Percentiles rank a stretch among this genome's conserved stretches.
These are phyloP conservation scores for Podospora comata DNA, from an alignment of 495 filamentous ascomycete genomes.

Conservation along the genomic window DNA sequence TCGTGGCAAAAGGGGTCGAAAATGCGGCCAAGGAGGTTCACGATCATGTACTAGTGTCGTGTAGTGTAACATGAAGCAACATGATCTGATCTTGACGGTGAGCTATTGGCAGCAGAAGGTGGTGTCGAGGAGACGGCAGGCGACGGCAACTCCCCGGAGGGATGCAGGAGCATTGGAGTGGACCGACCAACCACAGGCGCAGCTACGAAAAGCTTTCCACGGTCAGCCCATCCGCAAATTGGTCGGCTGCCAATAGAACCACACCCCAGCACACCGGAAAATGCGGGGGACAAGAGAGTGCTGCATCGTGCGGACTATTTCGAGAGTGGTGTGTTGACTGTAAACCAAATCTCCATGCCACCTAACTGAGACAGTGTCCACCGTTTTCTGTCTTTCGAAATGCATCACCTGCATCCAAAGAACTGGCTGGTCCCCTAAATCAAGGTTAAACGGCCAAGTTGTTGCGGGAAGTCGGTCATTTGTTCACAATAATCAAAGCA, in stretches of 20 bases:
- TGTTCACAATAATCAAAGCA: background rate
- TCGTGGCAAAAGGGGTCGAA: background rate
- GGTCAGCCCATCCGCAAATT: background rate
- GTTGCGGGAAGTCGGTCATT: background rate
- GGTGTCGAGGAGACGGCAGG: background rate
- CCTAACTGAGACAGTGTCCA: background rate
- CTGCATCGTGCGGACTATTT: background rate
- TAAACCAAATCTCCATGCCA: background rate
- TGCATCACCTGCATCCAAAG: background rate
- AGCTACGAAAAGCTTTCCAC: background rate
- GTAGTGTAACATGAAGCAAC: background rate
- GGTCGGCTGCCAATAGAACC: background rate
- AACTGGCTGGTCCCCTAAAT: background rate
- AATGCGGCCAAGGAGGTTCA: background rate
- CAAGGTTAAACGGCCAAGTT: background rate
- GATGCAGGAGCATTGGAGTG: background rate
- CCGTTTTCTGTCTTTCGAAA: background rate
- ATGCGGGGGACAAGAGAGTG: background rate
- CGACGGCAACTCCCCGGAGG: background rate
- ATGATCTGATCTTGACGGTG: background rate
- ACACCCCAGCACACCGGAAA: background rate
- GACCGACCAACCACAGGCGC: background rate
- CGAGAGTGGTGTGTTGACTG: background rate
- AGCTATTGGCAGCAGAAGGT: background rate
- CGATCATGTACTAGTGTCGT: background rate